Conservation (phyloP, 169 alveolate genomes). For the Besnoitia besnoiti region DNA sequence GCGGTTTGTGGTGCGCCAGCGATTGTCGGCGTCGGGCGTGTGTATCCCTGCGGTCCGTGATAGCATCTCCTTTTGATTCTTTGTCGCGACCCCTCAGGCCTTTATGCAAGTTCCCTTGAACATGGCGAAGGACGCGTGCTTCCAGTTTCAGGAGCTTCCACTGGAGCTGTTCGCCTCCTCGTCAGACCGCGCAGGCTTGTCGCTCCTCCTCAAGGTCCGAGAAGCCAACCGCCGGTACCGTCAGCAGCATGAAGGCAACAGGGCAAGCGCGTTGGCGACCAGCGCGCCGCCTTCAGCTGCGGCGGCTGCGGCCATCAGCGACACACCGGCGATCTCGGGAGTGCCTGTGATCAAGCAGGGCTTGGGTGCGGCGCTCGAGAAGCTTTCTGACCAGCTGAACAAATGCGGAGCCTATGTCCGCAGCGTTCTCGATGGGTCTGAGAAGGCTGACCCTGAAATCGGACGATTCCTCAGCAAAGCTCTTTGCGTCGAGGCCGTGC, state of each 20-base stretch:
- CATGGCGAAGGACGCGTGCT: slow-evolving; percentile 83
- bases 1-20: no score
- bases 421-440: slow-evolving; percentile 47
- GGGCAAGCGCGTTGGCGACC: slow-evolving; percentile 66
- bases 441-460: slow-evolving; percentile 77
- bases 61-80: not conserved
- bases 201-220: slow-evolving; percentile 60
- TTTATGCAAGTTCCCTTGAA: slow-evolving; percentile 83
- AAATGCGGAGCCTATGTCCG: slow-evolving; percentile 55
- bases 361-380: slow-evolving; percentile 63
- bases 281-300: slow-evolving; percentile 1
- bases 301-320: slow-evolving; percentile 46
- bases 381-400: slow-evolving; percentile 50
- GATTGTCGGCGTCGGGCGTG: no score
- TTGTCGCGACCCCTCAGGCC: slow-evolving; percentile 59
- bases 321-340: slow-evolving; percentile 53
- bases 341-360: slow-evolving; percentile 60
- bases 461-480: slow-evolving; percentile 85
- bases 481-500: slow-evolving; percentile 77
- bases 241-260: slow-evolving; percentile 68
- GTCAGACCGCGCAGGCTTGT: slow-evolving; percentile 74
- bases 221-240: slow-evolving; percentile 59
- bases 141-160: slow-evolving; percentile 88
- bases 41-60: no score
- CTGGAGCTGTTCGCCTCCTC: slow-evolving; percentile 79